Evolutionary conservation across 805 yeast species (phyloP).

Genomic region (Lachancea lanzarotensis): DNA sequence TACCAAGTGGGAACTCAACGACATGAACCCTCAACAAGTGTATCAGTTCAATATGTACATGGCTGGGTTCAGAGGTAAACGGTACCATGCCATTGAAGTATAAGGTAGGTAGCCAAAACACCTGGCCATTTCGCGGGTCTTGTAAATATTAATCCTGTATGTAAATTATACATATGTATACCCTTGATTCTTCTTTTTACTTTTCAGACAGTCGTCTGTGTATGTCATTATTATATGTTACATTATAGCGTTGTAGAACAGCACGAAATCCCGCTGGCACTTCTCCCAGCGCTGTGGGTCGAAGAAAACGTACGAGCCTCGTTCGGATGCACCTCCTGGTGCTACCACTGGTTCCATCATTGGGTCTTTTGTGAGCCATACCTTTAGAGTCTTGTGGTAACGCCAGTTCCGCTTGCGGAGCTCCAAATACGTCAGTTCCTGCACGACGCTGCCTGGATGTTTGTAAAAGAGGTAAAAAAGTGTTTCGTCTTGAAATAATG

Average conservation of each 20-base stretch:
- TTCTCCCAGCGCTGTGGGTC: slow-evolving; percentile 96
- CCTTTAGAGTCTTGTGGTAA: slow-evolving; percentile 89
- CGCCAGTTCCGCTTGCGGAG: slow-evolving; percentile 93
- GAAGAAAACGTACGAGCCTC: slow-evolving; percentile 89
- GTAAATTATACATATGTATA: background rate
- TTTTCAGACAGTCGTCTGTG: background rate
- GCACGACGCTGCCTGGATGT: slow-evolving; percentile 86
- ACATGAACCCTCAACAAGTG: slow-evolving; percentile 84
- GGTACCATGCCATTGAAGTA: slow-evolving; percentile 74
- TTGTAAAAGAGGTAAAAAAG: slow-evolving; percentile 89
- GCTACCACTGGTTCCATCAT: slow-evolving; percentile 80
- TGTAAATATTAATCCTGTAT: slow-evolving; percentile 7
- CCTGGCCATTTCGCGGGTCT: background rate
- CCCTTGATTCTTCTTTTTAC: no score
- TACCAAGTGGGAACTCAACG: slow-evolving; percentile 92
- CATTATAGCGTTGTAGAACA: slow-evolving; percentile 58
- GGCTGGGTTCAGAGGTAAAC: slow-evolving; percentile 91
- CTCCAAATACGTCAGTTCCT: slow-evolving; percentile 90
- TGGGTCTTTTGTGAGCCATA: slow-evolving; percentile 95
- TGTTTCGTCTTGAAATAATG: slow-evolving; percentile 80
- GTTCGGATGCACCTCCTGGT: slow-evolving; percentile 67
- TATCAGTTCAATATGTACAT: slow-evolving; percentile 86
- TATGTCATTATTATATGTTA: background rate
- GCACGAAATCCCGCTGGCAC: slow-evolving; percentile 64
- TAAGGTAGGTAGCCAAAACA: slow-evolving; percentile 8